These are phyloP conservation scores for Colletotrichum cordylinicola DNA, from an alignment of 2,329 filamentous ascomycete species.

Conservation along the genomic window DNA sequence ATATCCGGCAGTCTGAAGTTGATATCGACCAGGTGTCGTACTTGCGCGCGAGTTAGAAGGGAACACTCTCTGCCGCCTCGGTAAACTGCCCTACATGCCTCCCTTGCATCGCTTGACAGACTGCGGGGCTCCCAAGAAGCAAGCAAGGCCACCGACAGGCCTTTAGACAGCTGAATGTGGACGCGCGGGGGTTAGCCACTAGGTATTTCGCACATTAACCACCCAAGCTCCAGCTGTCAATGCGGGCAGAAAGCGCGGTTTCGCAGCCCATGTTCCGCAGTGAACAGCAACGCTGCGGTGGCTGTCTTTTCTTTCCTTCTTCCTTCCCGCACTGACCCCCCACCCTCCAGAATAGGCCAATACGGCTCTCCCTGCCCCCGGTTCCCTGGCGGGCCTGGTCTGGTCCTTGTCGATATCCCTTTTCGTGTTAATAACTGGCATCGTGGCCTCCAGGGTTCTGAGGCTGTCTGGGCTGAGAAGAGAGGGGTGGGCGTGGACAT, in stretches of 20 bases:
- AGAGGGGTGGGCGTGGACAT: neutral
- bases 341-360: neutral
- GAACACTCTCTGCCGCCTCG: neutral
- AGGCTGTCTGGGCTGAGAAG: neutral
- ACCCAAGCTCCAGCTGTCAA: conserved; percentile 7
- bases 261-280: neutral
- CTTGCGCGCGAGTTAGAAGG: neutral
- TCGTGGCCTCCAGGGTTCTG: conserved; percentile 1
- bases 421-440: neutral
- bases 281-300: neutral
- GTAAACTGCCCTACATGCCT: neutral
- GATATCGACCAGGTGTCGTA: neutral
- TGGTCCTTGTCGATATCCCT: conserved; percentile 1
- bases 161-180: neutral
- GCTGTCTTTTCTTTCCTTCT: neutral
- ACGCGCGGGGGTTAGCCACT: neutral
- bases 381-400: neutral
- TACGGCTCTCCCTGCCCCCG: neutral
- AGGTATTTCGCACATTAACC: neutral
- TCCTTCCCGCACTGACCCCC: neutral
- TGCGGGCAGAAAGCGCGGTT: neutral
- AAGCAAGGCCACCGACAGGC: neutral
- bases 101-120: neutral
- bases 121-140: neutral
- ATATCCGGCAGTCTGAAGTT: neutral